A percentile compares a stretch with the other conserved stretches of the same genome.
phyloP scores from a whole-genome alignment of 768 basidiomycete species.

The Boletus pseudo-olivaceus region DNA sequence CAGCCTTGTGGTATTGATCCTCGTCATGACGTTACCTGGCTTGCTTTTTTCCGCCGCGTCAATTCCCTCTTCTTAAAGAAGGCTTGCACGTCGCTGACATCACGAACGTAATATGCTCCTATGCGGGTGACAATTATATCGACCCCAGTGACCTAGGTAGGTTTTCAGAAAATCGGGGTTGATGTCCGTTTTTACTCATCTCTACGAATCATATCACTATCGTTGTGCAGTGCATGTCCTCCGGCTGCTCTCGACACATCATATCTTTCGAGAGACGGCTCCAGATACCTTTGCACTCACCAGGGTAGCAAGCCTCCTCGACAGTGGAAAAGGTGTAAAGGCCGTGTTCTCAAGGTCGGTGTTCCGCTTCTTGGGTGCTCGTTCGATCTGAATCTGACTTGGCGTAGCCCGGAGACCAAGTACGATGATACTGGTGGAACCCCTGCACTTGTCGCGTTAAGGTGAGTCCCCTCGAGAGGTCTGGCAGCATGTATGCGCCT shows the following conservation, averaged over 20 bases:
- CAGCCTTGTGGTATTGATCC: background rate
- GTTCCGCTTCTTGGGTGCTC: background rate
- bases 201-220: background rate
- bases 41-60: background rate
- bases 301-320: constrained; percentile 63
- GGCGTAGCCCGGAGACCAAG: constrained; percentile 53
- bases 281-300: constrained; percentile 74
- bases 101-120: constrained; percentile 17
- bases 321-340: constrained; percentile 57
- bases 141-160: constrained; percentile 20
- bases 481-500: background rate
- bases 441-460: constrained; percentile 67
- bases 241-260: constrained; percentile 75
- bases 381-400: constrained; percentile 1
- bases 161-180: background rate
- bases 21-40: background rate
- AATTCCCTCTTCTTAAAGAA: background rate
- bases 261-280: constrained; percentile 63
- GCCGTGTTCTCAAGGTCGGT: constrained; percentile 48
- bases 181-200: background rate
- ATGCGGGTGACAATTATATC: constrained; percentile 16
- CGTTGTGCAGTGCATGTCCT: constrained; percentile 57
- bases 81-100: constrained; percentile 25
- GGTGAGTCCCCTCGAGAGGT: constrained; percentile 38
- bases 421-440: constrained; percentile 64